Percentiles rank a stretch among this genome's conserved stretches.
Conservation (phyloP, 805 yeast genomes). For the Phaffomyces thermotolerans region DNA sequence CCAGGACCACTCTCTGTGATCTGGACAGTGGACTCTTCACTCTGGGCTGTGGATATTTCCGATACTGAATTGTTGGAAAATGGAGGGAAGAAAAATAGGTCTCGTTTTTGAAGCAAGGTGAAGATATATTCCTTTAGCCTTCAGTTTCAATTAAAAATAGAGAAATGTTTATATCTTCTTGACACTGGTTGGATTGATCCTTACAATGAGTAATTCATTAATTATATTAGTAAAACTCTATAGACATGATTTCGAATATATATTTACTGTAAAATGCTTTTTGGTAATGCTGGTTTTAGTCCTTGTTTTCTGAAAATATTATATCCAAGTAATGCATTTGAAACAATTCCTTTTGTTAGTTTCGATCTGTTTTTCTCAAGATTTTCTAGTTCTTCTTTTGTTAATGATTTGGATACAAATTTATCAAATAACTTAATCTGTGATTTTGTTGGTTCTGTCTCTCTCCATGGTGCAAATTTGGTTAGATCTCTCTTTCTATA, state of each 20-base stretch:
- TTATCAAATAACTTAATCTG: conserved; percentile 18
- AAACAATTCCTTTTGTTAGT: conserved; percentile 12
- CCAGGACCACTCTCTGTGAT: no score
- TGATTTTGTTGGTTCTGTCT: conserved; percentile 20
- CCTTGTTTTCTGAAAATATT: conserved; percentile 9
- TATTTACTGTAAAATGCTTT: background rate
- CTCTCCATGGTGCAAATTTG: conserved; percentile 29
- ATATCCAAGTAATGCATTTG: conserved; percentile 7
- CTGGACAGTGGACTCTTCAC: no score
- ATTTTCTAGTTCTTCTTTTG: background rate
- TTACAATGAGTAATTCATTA: no score
- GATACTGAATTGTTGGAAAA: no score
- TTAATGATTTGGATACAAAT: background rate
- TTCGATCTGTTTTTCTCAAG: background rate
- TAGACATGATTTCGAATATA: background rate
- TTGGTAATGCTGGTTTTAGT: conserved; percentile 4
- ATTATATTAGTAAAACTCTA: background rate
- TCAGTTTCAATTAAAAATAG: no score
- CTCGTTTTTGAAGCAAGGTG: no score
- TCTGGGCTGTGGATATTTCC: no score
- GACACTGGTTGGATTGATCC: no score
- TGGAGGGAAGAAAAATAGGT: no score
- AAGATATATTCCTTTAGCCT: no score
- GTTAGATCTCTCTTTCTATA: conserved; percentile 13
- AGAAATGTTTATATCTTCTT: no score